Evolutionary conservation across 176 grass and related monocot genomes (phyloP).

Genomic region (Canna indica): DNA sequence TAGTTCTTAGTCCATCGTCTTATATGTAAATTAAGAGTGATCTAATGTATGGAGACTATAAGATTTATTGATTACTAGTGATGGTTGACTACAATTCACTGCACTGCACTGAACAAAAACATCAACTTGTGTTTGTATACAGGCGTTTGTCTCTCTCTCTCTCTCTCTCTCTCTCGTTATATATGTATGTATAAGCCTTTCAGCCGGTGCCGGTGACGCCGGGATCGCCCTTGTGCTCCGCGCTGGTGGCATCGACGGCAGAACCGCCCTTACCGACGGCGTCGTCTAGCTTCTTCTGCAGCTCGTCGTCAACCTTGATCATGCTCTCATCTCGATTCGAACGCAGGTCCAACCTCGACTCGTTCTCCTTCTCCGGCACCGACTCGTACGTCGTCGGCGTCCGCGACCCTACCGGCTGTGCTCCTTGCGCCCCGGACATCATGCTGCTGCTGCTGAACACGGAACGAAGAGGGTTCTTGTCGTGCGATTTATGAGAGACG

Average conservation of each 20-base stretch:
- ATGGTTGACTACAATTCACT: not conserved
- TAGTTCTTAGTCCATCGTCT: too few relatives aligned
- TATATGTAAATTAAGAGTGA: too few relatives aligned
- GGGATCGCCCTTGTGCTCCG: slow-evolving; percentile 41
- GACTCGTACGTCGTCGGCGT: slow-evolving; percentile 58
- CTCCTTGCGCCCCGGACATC: slow-evolving; percentile 46
- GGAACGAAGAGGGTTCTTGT: too few relatives aligned
- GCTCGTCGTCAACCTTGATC: slow-evolving; percentile 57
- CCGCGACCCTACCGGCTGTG: slow-evolving; percentile 29
- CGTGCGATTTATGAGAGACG: too few relatives aligned
- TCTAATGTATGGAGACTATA: not conserved
- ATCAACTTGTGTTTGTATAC: too few relatives aligned
- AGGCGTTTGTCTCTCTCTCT: too few relatives aligned
- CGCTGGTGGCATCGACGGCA: slow-evolving; percentile 10
- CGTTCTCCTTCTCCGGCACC: slow-evolving; percentile 37
- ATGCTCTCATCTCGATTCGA: slow-evolving; percentile 46
- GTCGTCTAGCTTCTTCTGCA: slow-evolving; percentile 45
- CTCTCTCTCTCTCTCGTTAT: not conserved
- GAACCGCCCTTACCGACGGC: slow-evolving; percentile 19
- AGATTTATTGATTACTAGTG: not conserved
- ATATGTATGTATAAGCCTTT: not conserved
- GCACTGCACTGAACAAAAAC: too few relatives aligned
- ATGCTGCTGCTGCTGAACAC: too few relatives aligned
- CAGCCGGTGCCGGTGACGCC: slow-evolving; percentile 25
- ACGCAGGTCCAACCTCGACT: slow-evolving; percentile 32